Evolutionary conservation across 139 green algal species (phyloP).

Genomic region (Desmodesmus armatus): DNA sequence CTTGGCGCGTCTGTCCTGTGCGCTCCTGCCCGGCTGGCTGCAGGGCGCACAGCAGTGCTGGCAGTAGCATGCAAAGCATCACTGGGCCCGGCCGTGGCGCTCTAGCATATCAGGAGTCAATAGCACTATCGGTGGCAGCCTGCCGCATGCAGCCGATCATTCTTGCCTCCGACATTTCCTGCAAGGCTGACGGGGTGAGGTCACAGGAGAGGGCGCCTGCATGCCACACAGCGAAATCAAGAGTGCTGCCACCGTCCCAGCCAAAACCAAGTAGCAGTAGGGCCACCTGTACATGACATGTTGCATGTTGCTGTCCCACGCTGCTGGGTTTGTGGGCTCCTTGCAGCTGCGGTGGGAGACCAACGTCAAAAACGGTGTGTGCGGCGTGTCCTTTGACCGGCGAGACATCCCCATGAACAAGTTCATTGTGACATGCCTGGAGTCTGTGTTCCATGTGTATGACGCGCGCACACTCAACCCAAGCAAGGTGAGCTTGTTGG

Average conservation of each 20-base stretch:
- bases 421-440: constrained; percentile 85
- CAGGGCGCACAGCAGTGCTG: background rate
- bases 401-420: constrained; percentile 98
- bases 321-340: background rate
- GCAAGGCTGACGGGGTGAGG: background rate
- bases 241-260: background rate
- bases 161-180: background rate
- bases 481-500: constrained; percentile 44
- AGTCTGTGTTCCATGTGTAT: constrained; percentile 86
- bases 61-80: background rate
- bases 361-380: constrained; percentile 92
- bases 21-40: background rate
- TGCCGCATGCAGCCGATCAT: background rate
- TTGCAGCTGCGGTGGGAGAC: constrained; percentile 79
- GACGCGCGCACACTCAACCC: constrained; percentile 87
- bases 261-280: background rate
- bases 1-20: background rate
- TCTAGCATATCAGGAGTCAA: too few species aligned
- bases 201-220: background rate
- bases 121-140: too few species aligned
- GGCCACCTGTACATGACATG: background rate
- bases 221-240: background rate
- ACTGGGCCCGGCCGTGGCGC: too few species aligned
- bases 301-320: background rate
- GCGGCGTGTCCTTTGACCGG: constrained; percentile 89